These are phyloP conservation scores for Allium cepa DNA, from an alignment of 106 monocot species.

Conservation along the genomic window DNA sequence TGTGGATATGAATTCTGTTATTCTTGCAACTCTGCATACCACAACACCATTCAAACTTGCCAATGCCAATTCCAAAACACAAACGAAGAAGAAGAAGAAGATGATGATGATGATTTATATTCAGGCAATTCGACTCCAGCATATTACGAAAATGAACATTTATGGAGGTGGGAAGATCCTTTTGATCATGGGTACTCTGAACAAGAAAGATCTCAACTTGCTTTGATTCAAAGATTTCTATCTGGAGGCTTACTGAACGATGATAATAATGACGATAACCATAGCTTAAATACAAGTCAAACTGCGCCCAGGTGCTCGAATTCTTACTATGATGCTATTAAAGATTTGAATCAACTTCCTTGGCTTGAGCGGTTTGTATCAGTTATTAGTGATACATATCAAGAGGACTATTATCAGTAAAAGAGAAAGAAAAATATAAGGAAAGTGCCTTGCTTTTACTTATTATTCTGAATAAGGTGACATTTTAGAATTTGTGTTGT, in stretches of 20 bases:
- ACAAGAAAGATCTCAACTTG: constrained; percentile 82
- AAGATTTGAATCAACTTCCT: constrained; percentile 90
- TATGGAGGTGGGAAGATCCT: constrained; percentile 74
- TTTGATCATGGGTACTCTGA: constrained; percentile 50
- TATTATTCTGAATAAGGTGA: constrained; percentile 3
- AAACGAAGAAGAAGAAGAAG: constrained; percentile 9
- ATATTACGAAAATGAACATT: constrained; percentile 28
- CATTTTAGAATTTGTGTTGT: too few species aligned
- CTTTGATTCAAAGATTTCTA: constrained; percentile 83
- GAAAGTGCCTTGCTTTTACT: background rate
- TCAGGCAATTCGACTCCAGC: constrained; percentile 1
- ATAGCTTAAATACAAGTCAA: constrained; percentile 14
- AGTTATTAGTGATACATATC: constrained; percentile 74
- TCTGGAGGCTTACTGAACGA: constrained; percentile 41
- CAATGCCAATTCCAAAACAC: constrained; percentile 24
- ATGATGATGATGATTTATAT: too few species aligned
- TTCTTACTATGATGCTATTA: constrained; percentile 79
- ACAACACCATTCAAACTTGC: constrained; percentile 42
- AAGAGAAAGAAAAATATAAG: background rate
- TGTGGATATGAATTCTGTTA: constrained; percentile 75
- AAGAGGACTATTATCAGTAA: constrained; percentile 64
- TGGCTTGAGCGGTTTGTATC: constrained; percentile 98
- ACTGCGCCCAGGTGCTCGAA: constrained; percentile 72
- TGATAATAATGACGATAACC: constrained; percentile 19
- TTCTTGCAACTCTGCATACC: constrained; percentile 52